These are phyloP conservation scores for Pistacia atlantica DNA, from an alignment of 345 rosid genomes.

Conservation along the genomic window DNA sequence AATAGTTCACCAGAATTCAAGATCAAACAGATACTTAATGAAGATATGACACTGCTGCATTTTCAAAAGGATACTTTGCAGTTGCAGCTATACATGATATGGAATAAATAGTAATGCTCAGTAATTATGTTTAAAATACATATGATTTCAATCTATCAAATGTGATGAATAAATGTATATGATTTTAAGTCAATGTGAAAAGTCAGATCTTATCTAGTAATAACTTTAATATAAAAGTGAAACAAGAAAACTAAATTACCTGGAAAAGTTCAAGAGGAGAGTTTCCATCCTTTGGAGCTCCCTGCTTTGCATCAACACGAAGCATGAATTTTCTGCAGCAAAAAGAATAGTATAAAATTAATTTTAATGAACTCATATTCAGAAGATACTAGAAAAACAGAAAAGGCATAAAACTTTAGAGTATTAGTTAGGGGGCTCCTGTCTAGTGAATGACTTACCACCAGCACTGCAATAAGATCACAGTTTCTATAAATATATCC, in stretches of 20 bases:
- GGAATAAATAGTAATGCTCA: neutral
- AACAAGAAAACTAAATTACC: constrained; percentile 40
- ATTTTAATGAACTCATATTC: neutral
- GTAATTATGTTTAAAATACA: neutral
- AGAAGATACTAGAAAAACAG: neutral
- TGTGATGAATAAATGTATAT: neutral
- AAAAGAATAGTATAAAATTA: constrained; percentile 5
- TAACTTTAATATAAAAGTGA: neutral
- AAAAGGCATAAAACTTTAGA: neutral
- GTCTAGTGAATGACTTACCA: neutral
- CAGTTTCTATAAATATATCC: neutral
- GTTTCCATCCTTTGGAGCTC: constrained; percentile 87
- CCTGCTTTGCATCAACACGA: constrained; percentile 93
- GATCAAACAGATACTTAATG: neutral
- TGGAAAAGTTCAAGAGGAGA: constrained; percentile 90
- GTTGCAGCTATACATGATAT: neutral
- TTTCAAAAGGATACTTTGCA: constrained; percentile 2
- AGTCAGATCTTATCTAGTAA: neutral
- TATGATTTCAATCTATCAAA: neutral
- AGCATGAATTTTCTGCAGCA: constrained; percentile 85
- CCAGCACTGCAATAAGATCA: neutral
- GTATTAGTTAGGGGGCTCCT: constrained; percentile 6
- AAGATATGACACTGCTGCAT: constrained; percentile 1
- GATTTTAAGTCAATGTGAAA: neutral
- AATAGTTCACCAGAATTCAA: neutral